Base-by-base conservation (phyloP, 1,284 basidiomycete species). In the Peniophora sp. region DNA sequence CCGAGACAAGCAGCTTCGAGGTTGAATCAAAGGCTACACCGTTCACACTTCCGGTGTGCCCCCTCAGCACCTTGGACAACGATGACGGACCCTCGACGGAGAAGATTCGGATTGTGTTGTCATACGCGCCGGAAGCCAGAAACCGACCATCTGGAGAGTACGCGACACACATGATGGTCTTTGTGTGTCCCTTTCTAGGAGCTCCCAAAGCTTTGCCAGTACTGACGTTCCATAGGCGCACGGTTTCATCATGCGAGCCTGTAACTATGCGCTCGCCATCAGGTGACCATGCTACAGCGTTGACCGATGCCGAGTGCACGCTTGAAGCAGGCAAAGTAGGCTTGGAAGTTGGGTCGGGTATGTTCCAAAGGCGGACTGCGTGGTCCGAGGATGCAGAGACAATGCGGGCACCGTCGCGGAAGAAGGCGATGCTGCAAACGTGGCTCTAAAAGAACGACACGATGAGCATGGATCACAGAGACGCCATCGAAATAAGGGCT, bases 321-420 rank as follows among this genome's bases (percentile, higher is more conserved):
- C 10, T 24, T 10, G 44, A 8, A 41, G 16, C 38, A 6, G 38
- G 6, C 8, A n/a, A 5, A 20, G 16, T 8, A 20, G n/a, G n/a
- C n/a, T n/a, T 17, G 16, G 38, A 6, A 8, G n/a, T 20, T 8
- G 38, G 16, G n/a, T 41, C 19, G n/a, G 19, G n/a, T 8, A 20
- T n/a, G n/a, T 45, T 19, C 44, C 44, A 45, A 20, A 45, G 23
- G 20, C 53, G 50, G 6, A 55, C 41, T 3, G 55, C 55, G 11
- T 39, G 34, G 45, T 57, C 56, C 14, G 25, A 38, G 0, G 53
- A 48, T 12, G 50, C 54, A 6, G 56, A 55, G 10, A 53, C 55
- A 32, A 59, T 51, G 25, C 39, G 53, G 12, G 22, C 22, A 45
- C 23, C 23, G 9, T 25, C 23, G 20, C n/a, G 44, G 16, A 22